phyloP scores from a whole-genome alignment of 2,329 filamentous ascomycete genomes.

The Tolypocladium ophioglossoides region DNA sequence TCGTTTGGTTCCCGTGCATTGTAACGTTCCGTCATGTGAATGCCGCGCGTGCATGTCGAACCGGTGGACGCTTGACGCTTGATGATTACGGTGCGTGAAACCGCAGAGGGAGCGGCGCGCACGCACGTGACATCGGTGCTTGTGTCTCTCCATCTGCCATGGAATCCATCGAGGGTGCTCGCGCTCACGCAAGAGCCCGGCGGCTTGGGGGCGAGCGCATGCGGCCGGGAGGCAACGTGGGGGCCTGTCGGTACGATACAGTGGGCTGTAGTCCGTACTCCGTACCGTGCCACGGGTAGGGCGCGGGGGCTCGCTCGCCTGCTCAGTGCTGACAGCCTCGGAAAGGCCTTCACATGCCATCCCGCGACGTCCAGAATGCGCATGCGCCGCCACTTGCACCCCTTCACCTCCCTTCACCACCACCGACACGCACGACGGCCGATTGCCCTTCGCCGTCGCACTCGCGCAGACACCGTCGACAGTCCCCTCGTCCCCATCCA shows the following conservation, averaged over 20 bases:
- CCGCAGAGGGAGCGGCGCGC: background rate
- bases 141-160: background rate
- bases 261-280: no score
- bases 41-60: background rate
- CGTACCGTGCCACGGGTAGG: no score
- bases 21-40: background rate
- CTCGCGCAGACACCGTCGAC: background rate
- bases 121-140: background rate
- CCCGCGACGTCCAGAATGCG: background rate
- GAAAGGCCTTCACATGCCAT: conserved; percentile 5
- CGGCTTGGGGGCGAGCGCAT: no score
- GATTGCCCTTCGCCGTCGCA: background rate
- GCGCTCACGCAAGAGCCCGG: background rate
- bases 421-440: background rate
- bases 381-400: background rate
- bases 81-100: background rate
- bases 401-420: background rate
- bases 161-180: background rate
- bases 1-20: no score
- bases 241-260: no score
- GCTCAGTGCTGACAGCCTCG: conserved; percentile 1
- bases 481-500: background rate
- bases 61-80: background rate
- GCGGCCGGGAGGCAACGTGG: no score
- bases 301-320: no score